Evolutionary conservation across 164 flowering plant species (phyloP).

Genomic region (Nymphaea colorata): DNA sequence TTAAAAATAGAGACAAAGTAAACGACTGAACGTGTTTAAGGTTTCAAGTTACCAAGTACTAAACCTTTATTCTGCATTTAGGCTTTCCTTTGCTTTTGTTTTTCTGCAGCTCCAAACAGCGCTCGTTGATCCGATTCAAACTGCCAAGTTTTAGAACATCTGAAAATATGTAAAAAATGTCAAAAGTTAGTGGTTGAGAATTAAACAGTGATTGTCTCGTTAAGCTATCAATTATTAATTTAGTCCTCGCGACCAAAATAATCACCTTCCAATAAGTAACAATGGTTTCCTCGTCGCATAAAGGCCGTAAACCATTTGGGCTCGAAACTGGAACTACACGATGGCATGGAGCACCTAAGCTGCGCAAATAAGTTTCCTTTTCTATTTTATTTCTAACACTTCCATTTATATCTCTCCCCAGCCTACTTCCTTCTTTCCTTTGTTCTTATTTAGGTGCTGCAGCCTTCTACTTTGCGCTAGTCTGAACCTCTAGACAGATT

Average conservation of each 20-base stretch:
- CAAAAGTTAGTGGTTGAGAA: not conserved
- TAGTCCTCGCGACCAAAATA: not conserved
- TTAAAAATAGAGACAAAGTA: not conserved
- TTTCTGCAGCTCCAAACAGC: conserved; percentile 87
- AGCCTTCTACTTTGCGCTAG: too few relatives aligned
- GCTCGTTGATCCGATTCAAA: conserved; percentile 56
- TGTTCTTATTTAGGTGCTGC: too few relatives aligned
- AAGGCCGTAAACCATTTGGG: too few relatives aligned
- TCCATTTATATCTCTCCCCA: too few relatives aligned
- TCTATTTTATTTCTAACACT: too few relatives aligned
- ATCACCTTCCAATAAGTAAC: not conserved
- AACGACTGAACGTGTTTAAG: not conserved
- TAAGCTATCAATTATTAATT: not conserved
- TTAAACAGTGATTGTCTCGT: not conserved
- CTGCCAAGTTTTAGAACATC: conserved; percentile 70
- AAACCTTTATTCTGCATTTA: conserved; percentile 45
- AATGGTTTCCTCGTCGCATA: too few relatives aligned
- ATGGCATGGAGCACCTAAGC: too few relatives aligned
- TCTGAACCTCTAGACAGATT: too few relatives aligned
- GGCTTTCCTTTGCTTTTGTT: conserved; percentile 43
- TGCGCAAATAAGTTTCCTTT: too few relatives aligned
- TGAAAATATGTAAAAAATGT: conserved; percentile 12
- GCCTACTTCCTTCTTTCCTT: too few relatives aligned
- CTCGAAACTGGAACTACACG: too few relatives aligned
- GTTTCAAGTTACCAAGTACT: not conserved